Evolutionary conservation across 2,329 filamentous ascomycete genomes (phyloP).

Genomic region (Alternaria brassicicola): DNA sequence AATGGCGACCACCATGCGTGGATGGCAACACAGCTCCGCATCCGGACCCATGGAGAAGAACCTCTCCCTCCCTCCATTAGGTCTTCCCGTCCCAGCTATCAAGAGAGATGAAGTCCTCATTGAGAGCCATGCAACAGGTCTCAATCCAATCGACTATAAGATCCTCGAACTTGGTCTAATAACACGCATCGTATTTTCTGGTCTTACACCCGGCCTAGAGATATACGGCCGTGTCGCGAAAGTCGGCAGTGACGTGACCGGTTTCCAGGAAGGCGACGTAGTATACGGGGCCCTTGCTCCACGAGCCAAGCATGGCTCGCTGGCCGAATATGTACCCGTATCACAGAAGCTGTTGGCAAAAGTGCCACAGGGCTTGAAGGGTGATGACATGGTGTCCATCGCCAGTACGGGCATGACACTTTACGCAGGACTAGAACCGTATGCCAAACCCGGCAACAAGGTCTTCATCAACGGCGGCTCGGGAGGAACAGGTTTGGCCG

Average conservation of each 20-base stretch:
- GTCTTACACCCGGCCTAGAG: constrained; percentile 56
- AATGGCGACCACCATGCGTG: constrained; percentile 59
- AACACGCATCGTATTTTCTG: constrained; percentile 46
- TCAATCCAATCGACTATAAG: constrained; percentile 70
- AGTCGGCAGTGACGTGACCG: constrained; percentile 18
- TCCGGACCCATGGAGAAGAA: constrained; percentile 57
- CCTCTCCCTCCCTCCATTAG: constrained; percentile 53
- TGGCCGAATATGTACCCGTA: constrained; percentile 40
- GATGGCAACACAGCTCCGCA: constrained; percentile 29
- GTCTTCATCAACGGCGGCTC: constrained; percentile 68
- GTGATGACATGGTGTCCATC: constrained; percentile 36
- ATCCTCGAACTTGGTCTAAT: constrained; percentile 56
- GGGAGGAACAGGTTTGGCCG: constrained; percentile 64
- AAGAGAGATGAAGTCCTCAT: constrained; percentile 57
- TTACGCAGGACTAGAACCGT: constrained; percentile 34
- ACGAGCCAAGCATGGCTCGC: constrained; percentile 34
- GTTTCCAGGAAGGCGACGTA: constrained; percentile 37
- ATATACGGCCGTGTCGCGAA: constrained; percentile 55
- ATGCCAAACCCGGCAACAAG: constrained; percentile 46
- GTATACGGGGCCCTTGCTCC: constrained; percentile 42
- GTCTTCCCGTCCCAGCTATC: constrained; percentile 48
- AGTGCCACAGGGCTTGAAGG: constrained; percentile 18
- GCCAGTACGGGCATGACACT: constrained; percentile 44
- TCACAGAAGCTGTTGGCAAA: background rate
- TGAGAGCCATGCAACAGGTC: constrained; percentile 55